Conservation (phyloP, 2,329 filamentous ascomycete genomes). For the Aspergillus uvarum region DNA sequence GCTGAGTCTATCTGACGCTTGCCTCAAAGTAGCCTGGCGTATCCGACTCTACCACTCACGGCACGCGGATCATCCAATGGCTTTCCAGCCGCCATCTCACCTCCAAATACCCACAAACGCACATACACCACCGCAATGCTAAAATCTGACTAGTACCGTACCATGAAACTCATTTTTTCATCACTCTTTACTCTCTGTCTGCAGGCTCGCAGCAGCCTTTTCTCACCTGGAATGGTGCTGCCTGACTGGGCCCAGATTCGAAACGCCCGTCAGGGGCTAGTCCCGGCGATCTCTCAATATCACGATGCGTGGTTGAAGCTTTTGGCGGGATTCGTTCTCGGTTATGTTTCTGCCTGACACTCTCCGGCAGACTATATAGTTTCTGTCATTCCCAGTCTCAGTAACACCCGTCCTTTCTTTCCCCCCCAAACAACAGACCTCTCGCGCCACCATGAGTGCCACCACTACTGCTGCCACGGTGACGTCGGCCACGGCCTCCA, state of each 20-base stretch:
- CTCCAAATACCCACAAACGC: too few species aligned
- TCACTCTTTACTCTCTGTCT: too few species aligned
- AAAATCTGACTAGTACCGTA: background rate
- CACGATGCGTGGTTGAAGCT: background rate
- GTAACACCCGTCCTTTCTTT: background rate
- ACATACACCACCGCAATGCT: background rate
- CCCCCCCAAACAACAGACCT: background rate
- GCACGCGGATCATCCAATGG: background rate
- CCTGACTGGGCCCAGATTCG: background rate
- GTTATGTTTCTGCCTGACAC: background rate
- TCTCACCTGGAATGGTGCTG: background rate
- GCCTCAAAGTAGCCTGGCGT: background rate
- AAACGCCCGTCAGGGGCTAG: background rate
- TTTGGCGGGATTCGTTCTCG: background rate
- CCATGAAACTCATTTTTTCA: too few species aligned
- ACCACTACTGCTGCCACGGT: background rate
- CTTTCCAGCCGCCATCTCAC: background rate
- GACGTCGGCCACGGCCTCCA: background rate
- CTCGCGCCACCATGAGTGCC: background rate
- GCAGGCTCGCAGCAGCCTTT: background rate
- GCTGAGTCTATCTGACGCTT: background rate
- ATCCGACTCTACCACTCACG: background rate
- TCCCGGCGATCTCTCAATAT: background rate
- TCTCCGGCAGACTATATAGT: background rate
- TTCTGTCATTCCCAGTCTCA: background rate